Evolutionary conservation across 495 filamentous ascomycete species (phyloP).

Genomic region (Mycothermus thermophilus): DNA sequence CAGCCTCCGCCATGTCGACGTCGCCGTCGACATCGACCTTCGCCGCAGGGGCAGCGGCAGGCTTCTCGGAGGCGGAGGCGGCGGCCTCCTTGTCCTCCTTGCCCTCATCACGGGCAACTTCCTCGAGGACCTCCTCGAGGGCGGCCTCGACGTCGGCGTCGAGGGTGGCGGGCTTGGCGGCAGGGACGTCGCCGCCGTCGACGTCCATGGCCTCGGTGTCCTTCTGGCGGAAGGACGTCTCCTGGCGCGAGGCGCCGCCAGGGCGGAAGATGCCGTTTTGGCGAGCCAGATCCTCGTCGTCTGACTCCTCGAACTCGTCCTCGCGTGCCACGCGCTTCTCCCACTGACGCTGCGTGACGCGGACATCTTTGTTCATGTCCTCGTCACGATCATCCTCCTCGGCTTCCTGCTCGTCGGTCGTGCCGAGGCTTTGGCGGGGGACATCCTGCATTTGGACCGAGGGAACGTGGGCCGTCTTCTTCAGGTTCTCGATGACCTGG

Average conservation of each 20-base stretch:
- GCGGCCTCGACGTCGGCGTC: conserved; percentile 46
- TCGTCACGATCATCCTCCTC: conserved; percentile 79
- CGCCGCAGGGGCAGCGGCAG: not conserved
- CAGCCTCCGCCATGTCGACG: conserved; percentile 22
- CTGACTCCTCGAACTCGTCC: conserved; percentile 70
- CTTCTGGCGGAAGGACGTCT: conserved; percentile 56
- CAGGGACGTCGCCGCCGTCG: conserved; percentile 43
- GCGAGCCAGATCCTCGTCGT: conserved; percentile 73
- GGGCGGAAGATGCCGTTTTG: conserved; percentile 59
- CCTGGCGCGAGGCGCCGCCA: conserved; percentile 40
- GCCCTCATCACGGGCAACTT: too few species aligned
- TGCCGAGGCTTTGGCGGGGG: conserved; percentile 60
- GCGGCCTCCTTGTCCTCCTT: too few species aligned
- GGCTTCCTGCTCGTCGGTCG: conserved; percentile 75
- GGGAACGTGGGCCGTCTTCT: conserved; percentile 73
- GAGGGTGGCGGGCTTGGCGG: conserved; percentile 38
- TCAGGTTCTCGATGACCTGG: conserved; percentile 84
- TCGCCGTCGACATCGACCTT: conserved; percentile 23
- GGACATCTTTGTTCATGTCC: conserved; percentile 75
- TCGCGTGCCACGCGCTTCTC: conserved; percentile 62
- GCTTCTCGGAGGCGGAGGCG: conserved; percentile 2
- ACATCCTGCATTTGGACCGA: conserved; percentile 93
- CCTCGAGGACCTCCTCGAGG: not conserved
- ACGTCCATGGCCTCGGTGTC: conserved; percentile 45
- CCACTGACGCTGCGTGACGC: conserved; percentile 70